Evolutionary conservation across 1,284 basidiomycete genomes (phyloP), one percentile per base, ranked within the genome.

Genomic region (Sphaerobolus stellatus): DNA sequence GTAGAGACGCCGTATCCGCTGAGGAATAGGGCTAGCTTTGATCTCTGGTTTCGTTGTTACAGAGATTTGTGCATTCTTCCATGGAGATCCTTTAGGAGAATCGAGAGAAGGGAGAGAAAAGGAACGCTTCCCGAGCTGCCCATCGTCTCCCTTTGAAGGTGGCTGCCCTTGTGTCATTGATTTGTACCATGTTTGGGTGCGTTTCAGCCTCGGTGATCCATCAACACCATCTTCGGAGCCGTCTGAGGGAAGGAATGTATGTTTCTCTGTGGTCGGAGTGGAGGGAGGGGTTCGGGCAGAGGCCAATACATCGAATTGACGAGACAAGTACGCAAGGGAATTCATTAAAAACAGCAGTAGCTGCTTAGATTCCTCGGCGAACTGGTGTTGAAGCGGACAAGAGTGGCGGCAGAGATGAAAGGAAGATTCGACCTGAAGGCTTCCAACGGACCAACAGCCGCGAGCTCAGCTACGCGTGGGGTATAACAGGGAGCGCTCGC

Each of bases 301-400:
- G 48, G 80, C 78, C 56, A 84, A 71, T 52, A 78, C 80, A 70
- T 88, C 84, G 71, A 85, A 81, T 64, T 86, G 82, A 62, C 82
- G 81, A 59, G 86, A 85, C 50, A 88, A 74, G 69, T 85, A 82
- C 9, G 77, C 74, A 62, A 88, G 79, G 60, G 84, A 84, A 71
- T 88, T 88, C 86, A 88, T 88, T 36, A 14, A 24, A 6, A 8
- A 6, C 41, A 43, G 28, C 22, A 7, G 36, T n/a, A 22, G 28
- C 41, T 43, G 22, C 41, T 43, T 7, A 43, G 18, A n/a, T n/a
- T n/a, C n/a, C n/a, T n/a, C n/a, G n/a, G n/a, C n/a, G n/a, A n/a
- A n/a, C n/a, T n/a, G n/a, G n/a, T n/a, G n/a, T n/a, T n/a, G n/a
- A n/a, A n/a, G n/a, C n/a, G n/a, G n/a, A n/a, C n/a, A n/a, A n/a